These are phyloP conservation scores for Schwanniomyces sp. DNA, from an alignment of 805 yeast species.

Conservation along the genomic window DNA sequence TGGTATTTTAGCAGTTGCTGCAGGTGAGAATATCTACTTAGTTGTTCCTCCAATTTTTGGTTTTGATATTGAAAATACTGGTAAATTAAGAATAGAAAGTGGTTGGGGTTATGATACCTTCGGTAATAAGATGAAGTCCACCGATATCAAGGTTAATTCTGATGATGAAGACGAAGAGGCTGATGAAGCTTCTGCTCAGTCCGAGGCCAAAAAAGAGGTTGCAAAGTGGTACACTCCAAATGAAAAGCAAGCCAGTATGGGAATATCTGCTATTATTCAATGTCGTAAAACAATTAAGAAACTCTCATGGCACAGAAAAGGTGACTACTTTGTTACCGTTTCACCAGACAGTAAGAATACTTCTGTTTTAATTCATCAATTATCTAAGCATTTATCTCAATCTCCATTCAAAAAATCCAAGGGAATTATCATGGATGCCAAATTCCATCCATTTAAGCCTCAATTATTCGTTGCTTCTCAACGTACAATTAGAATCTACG, in stretches of 20 bases:
- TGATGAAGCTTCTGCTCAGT: conserved; percentile 15
- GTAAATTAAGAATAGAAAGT: conserved; percentile 74
- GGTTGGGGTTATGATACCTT: conserved; percentile 87
- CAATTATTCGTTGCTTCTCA: conserved; percentile 93
- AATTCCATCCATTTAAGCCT: conserved; percentile 95
- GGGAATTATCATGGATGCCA: conserved; percentile 94
- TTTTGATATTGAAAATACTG: conserved; percentile 77
- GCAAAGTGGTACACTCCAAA: conserved; percentile 85
- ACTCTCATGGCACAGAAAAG: conserved; percentile 93
- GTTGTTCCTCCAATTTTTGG: conserved; percentile 92
- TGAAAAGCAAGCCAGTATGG: conserved; percentile 55
- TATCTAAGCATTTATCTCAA: conserved; percentile 91
- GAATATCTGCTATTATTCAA: conserved; percentile 72
- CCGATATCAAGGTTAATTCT: conserved; percentile 34
- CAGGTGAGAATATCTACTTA: conserved; percentile 76
- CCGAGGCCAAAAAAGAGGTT: conserved; percentile 45
- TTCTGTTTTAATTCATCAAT: conserved; percentile 90
- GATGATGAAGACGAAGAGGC: conserved; percentile 41
- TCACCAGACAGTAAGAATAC: conserved; percentile 90
- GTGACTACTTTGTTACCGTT: conserved; percentile 95
- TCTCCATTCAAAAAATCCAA: conserved; percentile 91
- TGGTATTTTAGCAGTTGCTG: conserved; percentile 83
- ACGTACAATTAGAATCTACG: conserved; percentile 87
- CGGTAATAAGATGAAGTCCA: conserved; percentile 41
- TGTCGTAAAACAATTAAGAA: conserved; percentile 69